Conservation (phyloP, 768 basidiomycete genomes). For the Coprinellus aureogranulatus region DNA sequence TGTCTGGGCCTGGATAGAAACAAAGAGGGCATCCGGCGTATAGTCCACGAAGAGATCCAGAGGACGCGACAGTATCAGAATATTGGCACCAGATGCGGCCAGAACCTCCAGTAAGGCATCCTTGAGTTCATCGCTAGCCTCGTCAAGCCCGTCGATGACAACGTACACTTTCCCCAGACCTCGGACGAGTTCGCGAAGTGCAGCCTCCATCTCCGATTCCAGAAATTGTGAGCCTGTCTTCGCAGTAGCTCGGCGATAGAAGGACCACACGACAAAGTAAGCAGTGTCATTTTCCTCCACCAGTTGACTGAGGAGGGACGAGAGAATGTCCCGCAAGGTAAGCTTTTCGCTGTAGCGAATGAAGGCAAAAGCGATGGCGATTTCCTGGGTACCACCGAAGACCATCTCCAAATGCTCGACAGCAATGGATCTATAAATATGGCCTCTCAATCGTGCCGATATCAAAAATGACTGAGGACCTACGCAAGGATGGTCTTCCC, state of each 20-base stretch:
- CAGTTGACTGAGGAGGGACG: background rate
- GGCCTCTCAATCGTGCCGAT: background rate
- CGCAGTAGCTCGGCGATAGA: background rate
- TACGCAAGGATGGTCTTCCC: background rate
- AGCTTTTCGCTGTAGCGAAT: background rate
- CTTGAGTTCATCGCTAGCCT: background rate
- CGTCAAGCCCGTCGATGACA: slow-evolving; percentile 1
- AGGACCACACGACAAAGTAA: background rate
- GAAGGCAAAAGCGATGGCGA: background rate
- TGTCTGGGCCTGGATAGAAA: background rate
- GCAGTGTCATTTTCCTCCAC: background rate
- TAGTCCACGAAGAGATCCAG: background rate
- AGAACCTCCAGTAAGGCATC: background rate
- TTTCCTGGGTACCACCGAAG: background rate
- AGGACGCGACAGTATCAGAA: background rate
- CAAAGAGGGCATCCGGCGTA: background rate
- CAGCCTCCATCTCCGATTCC: background rate
- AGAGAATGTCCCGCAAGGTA: background rate
- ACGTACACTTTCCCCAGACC: background rate
- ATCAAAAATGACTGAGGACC: background rate
- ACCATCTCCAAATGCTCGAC: background rate
- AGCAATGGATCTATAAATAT: background rate
- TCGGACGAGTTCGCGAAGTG: background rate
- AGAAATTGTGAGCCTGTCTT: no score
- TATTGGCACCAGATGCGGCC: background rate